Evolutionary conservation across 1,284 basidiomycete genomes (phyloP).

Genomic region (Ceraceosorus guamensis): DNA sequence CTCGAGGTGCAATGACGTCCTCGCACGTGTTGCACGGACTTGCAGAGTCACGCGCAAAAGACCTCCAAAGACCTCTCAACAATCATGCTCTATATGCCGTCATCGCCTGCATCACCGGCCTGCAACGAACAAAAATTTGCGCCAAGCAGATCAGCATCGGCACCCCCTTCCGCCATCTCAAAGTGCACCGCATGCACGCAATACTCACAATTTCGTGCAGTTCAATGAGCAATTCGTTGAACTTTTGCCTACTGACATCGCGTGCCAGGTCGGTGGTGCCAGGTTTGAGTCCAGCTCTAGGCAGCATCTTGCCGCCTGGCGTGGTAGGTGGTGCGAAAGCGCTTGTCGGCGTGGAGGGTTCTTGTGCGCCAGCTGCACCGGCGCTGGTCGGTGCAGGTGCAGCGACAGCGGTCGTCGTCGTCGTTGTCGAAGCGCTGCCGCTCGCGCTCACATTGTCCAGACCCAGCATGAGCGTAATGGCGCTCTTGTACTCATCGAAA

Average conservation of each 20-base stretch:
- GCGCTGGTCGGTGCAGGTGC: background rate
- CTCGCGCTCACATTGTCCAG: slow-evolving; percentile 17
- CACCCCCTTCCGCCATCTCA: background rate
- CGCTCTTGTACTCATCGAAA: slow-evolving; percentile 29
- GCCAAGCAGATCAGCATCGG: background rate
- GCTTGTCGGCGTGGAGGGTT: no score
- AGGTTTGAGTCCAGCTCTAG: background rate
- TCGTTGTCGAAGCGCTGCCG: slow-evolving; percentile 1
- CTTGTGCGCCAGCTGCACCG: slow-evolving; percentile 4
- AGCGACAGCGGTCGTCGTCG: slow-evolving; percentile 5
- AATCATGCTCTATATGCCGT: background rate
- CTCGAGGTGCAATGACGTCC: background rate
- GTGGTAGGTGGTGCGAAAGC: no score
- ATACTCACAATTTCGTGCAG: slow-evolving; percentile 25
- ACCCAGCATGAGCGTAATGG: slow-evolving; percentile 36
- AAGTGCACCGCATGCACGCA: background rate
- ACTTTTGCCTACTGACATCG: slow-evolving; percentile 28
- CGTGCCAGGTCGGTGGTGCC: slow-evolving; percentile 2
- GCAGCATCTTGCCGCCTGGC: no score
- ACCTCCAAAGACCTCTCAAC: background rate
- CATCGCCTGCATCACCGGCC: background rate
- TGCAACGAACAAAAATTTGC: background rate
- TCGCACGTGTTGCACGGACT: background rate
- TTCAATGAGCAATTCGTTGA: slow-evolving; percentile 40
- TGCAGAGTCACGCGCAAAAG: no score